These are phyloP conservation scores for Pulveroboletus sp. DNA, from an alignment of 768 basidiomycete genomes.

Conservation along the genomic window DNA sequence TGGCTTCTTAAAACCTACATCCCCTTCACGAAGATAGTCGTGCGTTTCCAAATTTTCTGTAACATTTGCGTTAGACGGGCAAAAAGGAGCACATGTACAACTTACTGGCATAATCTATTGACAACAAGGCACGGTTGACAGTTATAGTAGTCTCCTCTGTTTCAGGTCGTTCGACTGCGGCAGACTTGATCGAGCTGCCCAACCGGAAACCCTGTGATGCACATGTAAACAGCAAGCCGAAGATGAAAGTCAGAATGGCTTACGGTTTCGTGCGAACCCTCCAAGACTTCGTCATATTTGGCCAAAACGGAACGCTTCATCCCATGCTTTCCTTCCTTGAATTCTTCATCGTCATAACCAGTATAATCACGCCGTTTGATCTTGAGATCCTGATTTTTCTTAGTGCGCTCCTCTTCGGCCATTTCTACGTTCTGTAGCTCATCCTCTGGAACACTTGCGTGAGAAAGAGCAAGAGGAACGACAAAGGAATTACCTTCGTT, in stretches of 20 bases:
- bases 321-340: constrained; percentile 69
- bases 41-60: constrained; percentile 79
- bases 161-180: constrained; percentile 39
- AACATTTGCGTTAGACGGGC: constrained; percentile 11
- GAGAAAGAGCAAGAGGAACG: background rate
- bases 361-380: constrained; percentile 89
- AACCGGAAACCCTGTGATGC: constrained; percentile 76
- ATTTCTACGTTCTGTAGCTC: constrained; percentile 95
- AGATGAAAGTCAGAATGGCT: constrained; percentile 18
- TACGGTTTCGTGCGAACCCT: constrained; percentile 70
- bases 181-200: constrained; percentile 54
- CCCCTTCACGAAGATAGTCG: constrained; percentile 92
- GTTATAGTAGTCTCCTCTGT: constrained; percentile 49
- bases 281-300: constrained; percentile 92
- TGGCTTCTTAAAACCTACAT: constrained; percentile 92
- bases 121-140: constrained; percentile 77
- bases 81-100: constrained; percentile 11
- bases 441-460: constrained; percentile 66
- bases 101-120: constrained; percentile 90
- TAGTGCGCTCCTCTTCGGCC: constrained; percentile 80
- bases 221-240: background rate
- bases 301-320: constrained; percentile 79
- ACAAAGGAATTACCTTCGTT: constrained; percentile 69
- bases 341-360: constrained; percentile 96
- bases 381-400: constrained; percentile 81